Conservation (phyloP, 1,284 basidiomycete species). For the Ganoderma boninense region DNA sequence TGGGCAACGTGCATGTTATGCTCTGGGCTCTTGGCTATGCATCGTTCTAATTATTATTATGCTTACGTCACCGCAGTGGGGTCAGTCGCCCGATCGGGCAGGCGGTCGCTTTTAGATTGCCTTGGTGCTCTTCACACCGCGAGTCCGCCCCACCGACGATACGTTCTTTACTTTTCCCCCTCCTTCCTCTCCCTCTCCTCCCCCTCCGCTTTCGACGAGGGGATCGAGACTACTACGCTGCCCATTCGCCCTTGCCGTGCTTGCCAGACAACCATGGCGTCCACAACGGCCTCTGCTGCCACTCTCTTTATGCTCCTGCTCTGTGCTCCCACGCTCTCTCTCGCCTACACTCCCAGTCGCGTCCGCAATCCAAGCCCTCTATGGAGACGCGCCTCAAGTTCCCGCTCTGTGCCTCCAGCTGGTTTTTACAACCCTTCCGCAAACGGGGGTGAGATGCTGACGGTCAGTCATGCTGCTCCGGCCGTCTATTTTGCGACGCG, state of each 20-base stretch:
- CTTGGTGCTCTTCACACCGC: constrained; percentile 7
- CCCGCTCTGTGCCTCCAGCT: constrained; percentile 38
- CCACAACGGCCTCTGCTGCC: constrained; percentile 13
- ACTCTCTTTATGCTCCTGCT: constrained; percentile 37
- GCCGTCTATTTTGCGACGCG: neutral
- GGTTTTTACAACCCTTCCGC: constrained; percentile 56
- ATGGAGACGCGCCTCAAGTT: constrained; percentile 25
- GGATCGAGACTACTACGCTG: constrained; percentile 18
- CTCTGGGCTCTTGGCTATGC: neutral
- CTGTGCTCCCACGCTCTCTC: constrained; percentile 34
- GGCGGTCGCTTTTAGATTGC: constrained; percentile 4
- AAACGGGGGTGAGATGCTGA: constrained; percentile 56
- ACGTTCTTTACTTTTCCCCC: constrained; percentile 24
- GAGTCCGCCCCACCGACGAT: constrained; percentile 20
- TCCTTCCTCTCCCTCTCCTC: constrained; percentile 5
- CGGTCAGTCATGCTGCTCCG: constrained; percentile 44
- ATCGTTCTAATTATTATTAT: neutral
- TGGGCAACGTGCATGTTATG: too few species aligned
- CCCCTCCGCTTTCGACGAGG: constrained; percentile 13
- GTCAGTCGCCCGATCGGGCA: constrained; percentile 2
- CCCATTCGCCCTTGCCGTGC: constrained; percentile 10
- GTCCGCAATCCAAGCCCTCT: constrained; percentile 31
- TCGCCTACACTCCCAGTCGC: constrained; percentile 22
- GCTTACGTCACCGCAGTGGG: constrained; percentile 3
- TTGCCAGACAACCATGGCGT: constrained; percentile 41